These are phyloP conservation scores for Cinnamomum micranthum DNA, from an alignment of 164 flowering plant genomes.

Conservation along the genomic window DNA sequence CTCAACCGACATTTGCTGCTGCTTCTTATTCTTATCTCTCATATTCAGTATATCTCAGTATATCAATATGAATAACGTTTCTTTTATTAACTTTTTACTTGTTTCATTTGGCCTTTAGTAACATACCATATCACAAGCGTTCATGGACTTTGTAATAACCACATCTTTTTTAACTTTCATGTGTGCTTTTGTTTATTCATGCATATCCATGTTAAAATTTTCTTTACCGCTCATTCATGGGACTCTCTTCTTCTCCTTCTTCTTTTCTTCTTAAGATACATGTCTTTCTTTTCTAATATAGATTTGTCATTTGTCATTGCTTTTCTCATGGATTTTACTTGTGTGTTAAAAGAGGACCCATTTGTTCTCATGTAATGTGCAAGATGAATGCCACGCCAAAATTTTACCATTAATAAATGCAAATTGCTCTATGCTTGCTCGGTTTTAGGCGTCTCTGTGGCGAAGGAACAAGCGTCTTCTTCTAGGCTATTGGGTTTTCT, in stretches of 20 bases:
- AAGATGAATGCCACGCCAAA: neutral
- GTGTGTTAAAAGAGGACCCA: neutral
- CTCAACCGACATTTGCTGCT: constrained; percentile 19
- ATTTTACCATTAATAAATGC: neutral
- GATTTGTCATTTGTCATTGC: neutral
- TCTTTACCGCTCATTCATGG: neutral
- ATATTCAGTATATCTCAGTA: no score
- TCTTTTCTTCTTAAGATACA: no score
- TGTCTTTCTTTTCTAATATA: neutral
- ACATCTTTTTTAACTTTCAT: neutral
- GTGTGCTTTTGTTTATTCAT: neutral
- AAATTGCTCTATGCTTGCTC: neutral
- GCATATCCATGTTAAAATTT: neutral
- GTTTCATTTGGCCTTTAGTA: neutral
- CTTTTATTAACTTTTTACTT: neutral
- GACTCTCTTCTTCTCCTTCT: neutral
- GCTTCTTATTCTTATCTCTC: neutral
- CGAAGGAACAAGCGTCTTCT: constrained; percentile 1
- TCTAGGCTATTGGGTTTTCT: neutral
- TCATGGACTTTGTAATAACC: neutral
- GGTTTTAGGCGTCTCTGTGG: constrained; percentile 2
- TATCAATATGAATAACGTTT: neutral
- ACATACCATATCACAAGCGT: neutral
- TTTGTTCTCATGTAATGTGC: neutral
- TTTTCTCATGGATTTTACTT: neutral